These are phyloP conservation scores for Globisporangium barbulae DNA, from an alignment of 352 stramenopile genomes.

Conservation along the genomic window DNA sequence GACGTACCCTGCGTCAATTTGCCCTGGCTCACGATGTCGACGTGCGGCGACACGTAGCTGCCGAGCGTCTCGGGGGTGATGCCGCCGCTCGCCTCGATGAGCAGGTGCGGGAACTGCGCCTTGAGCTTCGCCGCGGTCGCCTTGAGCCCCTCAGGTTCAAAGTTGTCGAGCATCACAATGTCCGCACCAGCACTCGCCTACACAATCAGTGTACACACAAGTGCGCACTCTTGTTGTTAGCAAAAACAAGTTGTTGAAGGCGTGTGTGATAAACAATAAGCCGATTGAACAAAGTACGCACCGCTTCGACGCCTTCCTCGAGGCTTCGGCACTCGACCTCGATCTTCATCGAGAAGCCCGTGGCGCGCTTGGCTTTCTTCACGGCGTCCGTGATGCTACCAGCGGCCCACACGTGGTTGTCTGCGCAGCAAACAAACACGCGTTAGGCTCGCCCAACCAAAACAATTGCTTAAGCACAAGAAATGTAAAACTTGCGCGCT, in stretches of 20 bases:
- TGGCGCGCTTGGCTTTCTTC: constrained; percentile 85
- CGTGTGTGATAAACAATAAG: neutral
- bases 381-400: constrained; percentile 96
- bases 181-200: constrained; percentile 73
- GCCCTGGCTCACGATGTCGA: constrained; percentile 97
- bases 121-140: constrained; percentile 92
- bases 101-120: constrained; percentile 91
- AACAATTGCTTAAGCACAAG: neutral
- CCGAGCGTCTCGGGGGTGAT: constrained; percentile 95
- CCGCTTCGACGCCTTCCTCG: constrained; percentile 93
- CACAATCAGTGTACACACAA: constrained; percentile 2
- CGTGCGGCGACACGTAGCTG: constrained; percentile 91
- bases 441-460: neutral
- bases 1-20: constrained; percentile 94
- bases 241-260: neutral
- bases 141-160: constrained; percentile 91
- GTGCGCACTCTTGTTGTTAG: neutral
- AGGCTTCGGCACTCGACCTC: constrained; percentile 96
- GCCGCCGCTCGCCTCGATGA: constrained; percentile 97
- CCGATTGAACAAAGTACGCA: constrained; percentile 15
- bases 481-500: neutral
- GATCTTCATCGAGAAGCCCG: constrained; percentile 99
- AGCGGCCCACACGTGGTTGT: constrained; percentile 98
- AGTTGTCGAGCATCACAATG: constrained; percentile 99
- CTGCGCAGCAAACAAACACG: constrained; percentile 23